phyloP scores from a whole-genome alignment of 805 yeast species.

The Saccharomycopsis javanensis region DNA sequence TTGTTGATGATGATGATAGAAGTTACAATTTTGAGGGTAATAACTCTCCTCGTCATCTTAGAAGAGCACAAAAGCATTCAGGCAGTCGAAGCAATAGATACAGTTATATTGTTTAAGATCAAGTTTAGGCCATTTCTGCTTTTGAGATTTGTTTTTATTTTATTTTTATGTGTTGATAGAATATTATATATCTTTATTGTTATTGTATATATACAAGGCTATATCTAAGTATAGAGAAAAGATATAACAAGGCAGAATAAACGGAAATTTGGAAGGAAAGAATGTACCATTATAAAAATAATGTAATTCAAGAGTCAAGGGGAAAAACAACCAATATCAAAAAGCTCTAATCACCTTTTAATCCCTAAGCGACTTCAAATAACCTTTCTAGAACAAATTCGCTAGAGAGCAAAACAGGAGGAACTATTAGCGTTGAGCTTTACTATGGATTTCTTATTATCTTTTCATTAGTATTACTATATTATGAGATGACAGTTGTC shows the following conservation, averaged over 20 bases:
- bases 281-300: not conserved
- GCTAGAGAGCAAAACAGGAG: not conserved
- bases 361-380: not conserved
- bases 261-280: not conserved
- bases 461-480: not conserved
- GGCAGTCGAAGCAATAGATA: not conserved
- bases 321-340: not conserved
- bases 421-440: not conserved
- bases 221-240: not conserved
- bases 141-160: not conserved
- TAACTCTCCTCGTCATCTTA: not conserved
- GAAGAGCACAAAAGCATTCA: not conserved
- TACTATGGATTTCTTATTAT: not conserved
- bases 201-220: slow-evolving; percentile 1
- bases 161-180: not conserved
- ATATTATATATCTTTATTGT: not conserved
- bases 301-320: not conserved
- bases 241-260: slow-evolving; percentile 1
- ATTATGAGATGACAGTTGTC: not conserved
- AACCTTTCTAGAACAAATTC: not conserved
- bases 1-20: not conserved
- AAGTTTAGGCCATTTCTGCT: not conserved
- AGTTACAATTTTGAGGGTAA: not conserved
- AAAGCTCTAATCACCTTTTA: too few species aligned
- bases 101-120: not conserved